These are phyloP conservation scores for Russula earlei DNA, from an alignment of 768 basidiomycete species.

Conservation along the genomic window DNA sequence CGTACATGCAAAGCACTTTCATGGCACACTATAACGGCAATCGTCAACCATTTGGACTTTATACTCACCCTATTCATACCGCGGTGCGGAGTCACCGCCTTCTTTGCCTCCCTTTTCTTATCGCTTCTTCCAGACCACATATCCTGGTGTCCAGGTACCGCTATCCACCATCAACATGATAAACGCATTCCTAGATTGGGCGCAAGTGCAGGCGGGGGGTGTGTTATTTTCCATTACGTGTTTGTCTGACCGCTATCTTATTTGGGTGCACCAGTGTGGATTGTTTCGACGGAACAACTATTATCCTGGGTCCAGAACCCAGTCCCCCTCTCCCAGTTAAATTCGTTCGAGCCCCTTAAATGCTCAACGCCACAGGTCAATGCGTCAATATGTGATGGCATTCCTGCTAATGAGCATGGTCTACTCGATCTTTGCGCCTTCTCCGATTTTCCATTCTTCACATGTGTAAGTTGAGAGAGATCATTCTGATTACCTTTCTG, in stretches of 20 bases:
- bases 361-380: conserved; percentile 55
- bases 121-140: conserved; percentile 31
- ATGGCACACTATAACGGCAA: conserved; percentile 64
- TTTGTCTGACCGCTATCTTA: neutral
- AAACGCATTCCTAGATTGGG: conserved; percentile 76
- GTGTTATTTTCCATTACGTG: conserved; percentile 13
- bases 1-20: conserved; percentile 69
- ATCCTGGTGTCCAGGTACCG: conserved; percentile 47
- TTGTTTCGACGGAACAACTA: conserved; percentile 62
- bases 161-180: conserved; percentile 62
- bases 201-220: conserved; percentile 59
- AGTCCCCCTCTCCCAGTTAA: conserved; percentile 50
- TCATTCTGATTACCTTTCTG: neutral
- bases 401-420: conserved; percentile 57
- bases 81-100: conserved; percentile 32
- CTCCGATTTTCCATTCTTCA: conserved; percentile 69
- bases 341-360: conserved; percentile 43
- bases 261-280: conserved; percentile 43
- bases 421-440: conserved; percentile 54
- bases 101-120: neutral
- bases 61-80: conserved; percentile 74
- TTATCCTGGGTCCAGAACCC: conserved; percentile 70
- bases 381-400: conserved; percentile 65
- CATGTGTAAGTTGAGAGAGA: conserved; percentile 46
- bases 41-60: conserved; percentile 71